Conservation (phyloP, 2,329 filamentous ascomycete species). For the Eutypella sp. region DNA sequence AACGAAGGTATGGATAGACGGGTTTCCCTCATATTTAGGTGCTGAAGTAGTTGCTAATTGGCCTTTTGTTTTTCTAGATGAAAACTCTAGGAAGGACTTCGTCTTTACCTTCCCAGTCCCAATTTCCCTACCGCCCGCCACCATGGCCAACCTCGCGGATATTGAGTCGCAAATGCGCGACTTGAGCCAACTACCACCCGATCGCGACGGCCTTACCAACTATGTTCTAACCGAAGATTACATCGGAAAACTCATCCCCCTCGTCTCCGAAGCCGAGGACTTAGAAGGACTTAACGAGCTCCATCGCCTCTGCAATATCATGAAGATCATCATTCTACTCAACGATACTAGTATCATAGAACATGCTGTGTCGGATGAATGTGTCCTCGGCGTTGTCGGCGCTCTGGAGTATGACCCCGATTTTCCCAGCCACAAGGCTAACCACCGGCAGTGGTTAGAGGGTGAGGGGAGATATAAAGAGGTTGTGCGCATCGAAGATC, state of each 20-base stretch:
- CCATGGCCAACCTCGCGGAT: slow-evolving; percentile 77
- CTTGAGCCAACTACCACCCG: slow-evolving; percentile 67
- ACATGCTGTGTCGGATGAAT: slow-evolving; percentile 82
- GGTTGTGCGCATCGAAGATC: slow-evolving; percentile 86
- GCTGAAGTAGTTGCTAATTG: slow-evolving; percentile 16
- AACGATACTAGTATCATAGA: slow-evolving; percentile 96
- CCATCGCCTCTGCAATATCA: slow-evolving; percentile 92
- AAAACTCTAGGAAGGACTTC: slow-evolving; percentile 81
- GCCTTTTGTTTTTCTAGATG: slow-evolving; percentile 52
- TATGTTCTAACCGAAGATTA: slow-evolving; percentile 83
- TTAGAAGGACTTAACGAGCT: slow-evolving; percentile 82
- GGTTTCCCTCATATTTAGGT: neutral
- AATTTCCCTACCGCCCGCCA: slow-evolving; percentile 71
- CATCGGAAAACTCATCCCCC: slow-evolving; percentile 76
- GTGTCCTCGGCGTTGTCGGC: slow-evolving; percentile 87
- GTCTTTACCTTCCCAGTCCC: slow-evolving; percentile 67
- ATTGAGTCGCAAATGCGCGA: slow-evolving; percentile 80
- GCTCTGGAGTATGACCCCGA: slow-evolving; percentile 97
- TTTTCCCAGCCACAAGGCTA: slow-evolving; percentile 95
- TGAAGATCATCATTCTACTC: slow-evolving; percentile 91
- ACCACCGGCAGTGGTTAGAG: slow-evolving; percentile 88
- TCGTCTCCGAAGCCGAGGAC: slow-evolving; percentile 87
- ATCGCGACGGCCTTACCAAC: slow-evolving; percentile 82
- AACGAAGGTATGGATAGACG: slow-evolving; percentile 50
- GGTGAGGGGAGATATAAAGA: slow-evolving; percentile 92